Evolutionary conservation across 148 eudicot species (phyloP), one percentile per base, ranked within the genome.

Genomic region (Chenopodium berlandieri): DNA sequence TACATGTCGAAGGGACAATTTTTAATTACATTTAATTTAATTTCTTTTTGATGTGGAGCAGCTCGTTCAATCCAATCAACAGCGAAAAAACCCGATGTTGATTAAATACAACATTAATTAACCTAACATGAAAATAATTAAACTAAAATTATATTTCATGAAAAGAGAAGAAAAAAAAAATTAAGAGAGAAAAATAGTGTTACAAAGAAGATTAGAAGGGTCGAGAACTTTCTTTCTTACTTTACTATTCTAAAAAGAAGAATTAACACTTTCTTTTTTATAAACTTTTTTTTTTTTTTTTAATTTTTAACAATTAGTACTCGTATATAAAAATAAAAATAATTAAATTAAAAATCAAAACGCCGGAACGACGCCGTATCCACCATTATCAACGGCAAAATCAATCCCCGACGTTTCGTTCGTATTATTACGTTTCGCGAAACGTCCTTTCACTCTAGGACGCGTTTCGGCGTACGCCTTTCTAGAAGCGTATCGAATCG

Each of bases 401-500:
- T 90, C 91, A 25, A 80, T 16, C 44, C 80, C 48, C 67, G 84
- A 81, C 31, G 71, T 84, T 3, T 82, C 72, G 1, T 83, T 89
- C 0, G 54, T 32, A 1, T 91, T 93, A 17, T 88, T 84, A 44
- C 95, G 86, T 79, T 92, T 95, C 0, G 97, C 97, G 78, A 95
- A 95, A 71, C 99, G 91, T 62, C 99, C 99, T 72, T 95, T 95
- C 67, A 95, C 86, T 44, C 99, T 86, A 0, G 99, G 99, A 83
- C 99, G 85, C 8, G 90, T 91, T 78, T 95, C 99, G 7, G 99
- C 99, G 71, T 95, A 95, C 0, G 99, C 99, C 73, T 95, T 95
- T 22, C 99, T 82, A 0, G 98, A 95, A 12, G 99, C 97, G 80
- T 95, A 95, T 1, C 99, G 89, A 47, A 95, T 94, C 10, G 98